Conservation (phyloP, 202 grass and related monocot species). For the Brachypodium distachyon region DNA sequence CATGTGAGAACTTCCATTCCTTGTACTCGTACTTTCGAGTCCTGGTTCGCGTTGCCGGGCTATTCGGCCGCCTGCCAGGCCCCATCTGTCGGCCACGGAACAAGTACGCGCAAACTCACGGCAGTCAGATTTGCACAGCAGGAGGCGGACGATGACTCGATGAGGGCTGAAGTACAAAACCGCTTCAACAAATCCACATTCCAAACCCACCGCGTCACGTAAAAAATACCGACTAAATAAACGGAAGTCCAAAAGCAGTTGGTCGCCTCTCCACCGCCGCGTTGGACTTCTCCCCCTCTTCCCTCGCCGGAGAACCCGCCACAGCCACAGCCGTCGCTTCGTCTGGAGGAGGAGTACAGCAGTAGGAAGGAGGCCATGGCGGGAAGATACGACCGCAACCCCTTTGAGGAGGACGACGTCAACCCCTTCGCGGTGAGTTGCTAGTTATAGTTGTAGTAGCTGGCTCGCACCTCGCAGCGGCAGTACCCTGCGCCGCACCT, state of each 20-base stretch:
- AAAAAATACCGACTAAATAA: slow-evolving; percentile 6
- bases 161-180: neutral
- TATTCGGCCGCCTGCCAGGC: neutral
- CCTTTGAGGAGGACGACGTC: slow-evolving; percentile 95
- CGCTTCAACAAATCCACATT: slow-evolving; percentile 23
- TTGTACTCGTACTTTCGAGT: neutral
- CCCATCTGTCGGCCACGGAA: slow-evolving; percentile 1
- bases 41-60: neutral
- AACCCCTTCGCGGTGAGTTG: slow-evolving; percentile 93
- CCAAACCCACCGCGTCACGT: slow-evolving; percentile 38
- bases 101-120: neutral
- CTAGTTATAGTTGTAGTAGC: neutral
- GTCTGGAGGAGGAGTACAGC: neutral
- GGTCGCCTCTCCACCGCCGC: slow-evolving; percentile 32
- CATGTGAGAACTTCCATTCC: neutral
- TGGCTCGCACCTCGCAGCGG: neutral
- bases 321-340: neutral
- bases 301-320: slow-evolving; percentile 32
- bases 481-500: neutral
- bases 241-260: slow-evolving; percentile 15
- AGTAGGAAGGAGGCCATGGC: slow-evolving; percentile 50
- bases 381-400: slow-evolving; percentile 86
- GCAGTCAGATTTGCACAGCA: slow-evolving; percentile 7
- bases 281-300: slow-evolving; percentile 5
- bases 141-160: too few relatives aligned